phyloP scores from a whole-genome alignment of 345 rosid species.

The Litchi chinensis region DNA sequence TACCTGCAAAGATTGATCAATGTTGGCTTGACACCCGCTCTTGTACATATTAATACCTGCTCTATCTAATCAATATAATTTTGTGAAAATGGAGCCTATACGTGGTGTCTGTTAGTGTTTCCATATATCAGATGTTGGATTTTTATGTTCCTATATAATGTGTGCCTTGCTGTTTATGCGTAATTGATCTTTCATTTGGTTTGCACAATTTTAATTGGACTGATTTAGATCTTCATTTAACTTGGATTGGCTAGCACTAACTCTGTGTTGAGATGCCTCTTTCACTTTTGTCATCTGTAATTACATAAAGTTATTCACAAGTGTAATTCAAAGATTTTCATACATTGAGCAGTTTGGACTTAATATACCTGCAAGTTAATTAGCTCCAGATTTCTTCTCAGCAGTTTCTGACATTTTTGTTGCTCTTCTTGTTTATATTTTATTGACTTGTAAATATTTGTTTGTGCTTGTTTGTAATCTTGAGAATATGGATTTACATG shows the following conservation, averaged over 20 bases:
- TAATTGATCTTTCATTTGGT: slow-evolving; percentile 1
- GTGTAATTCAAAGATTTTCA: not conserved
- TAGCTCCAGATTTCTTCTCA: not conserved
- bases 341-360: not conserved
- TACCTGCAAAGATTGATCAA: not conserved
- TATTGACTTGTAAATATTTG: not conserved
- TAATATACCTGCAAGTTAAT: not conserved
- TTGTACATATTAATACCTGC: not conserved
- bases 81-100: too few relatives aligned
- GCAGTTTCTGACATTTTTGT: not conserved
- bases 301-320: not conserved
- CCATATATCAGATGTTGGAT: not conserved
- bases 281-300: not conserved
- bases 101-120: too few relatives aligned
- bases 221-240: not conserved
- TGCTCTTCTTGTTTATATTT: not conserved
- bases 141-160: not conserved
- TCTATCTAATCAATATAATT: too few relatives aligned
- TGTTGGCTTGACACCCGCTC: not conserved
- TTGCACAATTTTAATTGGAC: not conserved
- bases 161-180: not conserved
- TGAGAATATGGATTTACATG: not conserved
- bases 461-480: not conserved
- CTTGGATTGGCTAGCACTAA: not conserved
- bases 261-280: not conserved